phyloP scores from a whole-genome alignment of 495 filamentous ascomycete species.

The Penicillium bialowiezense region DNA sequence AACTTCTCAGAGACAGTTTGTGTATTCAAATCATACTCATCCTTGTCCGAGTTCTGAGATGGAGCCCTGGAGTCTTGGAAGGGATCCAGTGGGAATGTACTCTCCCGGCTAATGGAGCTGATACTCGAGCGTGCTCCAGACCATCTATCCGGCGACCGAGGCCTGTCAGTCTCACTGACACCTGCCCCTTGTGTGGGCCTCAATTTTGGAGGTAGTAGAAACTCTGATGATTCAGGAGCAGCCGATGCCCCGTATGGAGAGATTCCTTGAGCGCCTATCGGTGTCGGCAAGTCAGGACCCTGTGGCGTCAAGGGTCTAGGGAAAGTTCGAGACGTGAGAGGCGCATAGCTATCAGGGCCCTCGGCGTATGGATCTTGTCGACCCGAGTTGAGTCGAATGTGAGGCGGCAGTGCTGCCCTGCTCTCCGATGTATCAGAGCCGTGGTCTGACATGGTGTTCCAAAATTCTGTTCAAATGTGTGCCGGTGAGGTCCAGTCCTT shows the following conservation, averaged over 20 bases:
- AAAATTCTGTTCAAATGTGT: background rate
- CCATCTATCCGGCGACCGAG: slow-evolving; percentile 5
- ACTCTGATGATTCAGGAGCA: slow-evolving; percentile 55
- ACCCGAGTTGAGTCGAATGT: slow-evolving; percentile 60
- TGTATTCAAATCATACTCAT: slow-evolving; percentile 66
- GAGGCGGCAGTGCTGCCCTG: slow-evolving; percentile 43
- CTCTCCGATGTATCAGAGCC: slow-evolving; percentile 9
- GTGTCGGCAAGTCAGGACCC: slow-evolving; percentile 4
- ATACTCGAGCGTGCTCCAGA: slow-evolving; percentile 21
- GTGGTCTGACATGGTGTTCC: slow-evolving; percentile 17
- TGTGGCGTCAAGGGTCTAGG: slow-evolving; percentile 25
- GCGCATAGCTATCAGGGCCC: slow-evolving; percentile 24
- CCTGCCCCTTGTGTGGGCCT: slow-evolving; percentile 11
- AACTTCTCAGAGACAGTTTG: slow-evolving; percentile 79
- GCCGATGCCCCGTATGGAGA: slow-evolving; percentile 28
- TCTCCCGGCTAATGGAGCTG: slow-evolving; percentile 51
- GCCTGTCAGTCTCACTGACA: background rate
- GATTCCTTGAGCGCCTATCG: slow-evolving; percentile 16
- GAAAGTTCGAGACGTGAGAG: slow-evolving; percentile 19
- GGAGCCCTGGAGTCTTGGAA: slow-evolving; percentile 58
- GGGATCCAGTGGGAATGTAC: slow-evolving; percentile 35
- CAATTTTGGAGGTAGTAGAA: slow-evolving; percentile 54
- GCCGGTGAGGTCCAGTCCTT: background rate
- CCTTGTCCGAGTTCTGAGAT: slow-evolving; percentile 63
- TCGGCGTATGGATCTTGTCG: slow-evolving; percentile 49